Evolutionary conservation across 768 basidiomycete species (phyloP), one percentile per base, ranked within the genome.

Genomic region (Leccinellum luteum): DNA sequence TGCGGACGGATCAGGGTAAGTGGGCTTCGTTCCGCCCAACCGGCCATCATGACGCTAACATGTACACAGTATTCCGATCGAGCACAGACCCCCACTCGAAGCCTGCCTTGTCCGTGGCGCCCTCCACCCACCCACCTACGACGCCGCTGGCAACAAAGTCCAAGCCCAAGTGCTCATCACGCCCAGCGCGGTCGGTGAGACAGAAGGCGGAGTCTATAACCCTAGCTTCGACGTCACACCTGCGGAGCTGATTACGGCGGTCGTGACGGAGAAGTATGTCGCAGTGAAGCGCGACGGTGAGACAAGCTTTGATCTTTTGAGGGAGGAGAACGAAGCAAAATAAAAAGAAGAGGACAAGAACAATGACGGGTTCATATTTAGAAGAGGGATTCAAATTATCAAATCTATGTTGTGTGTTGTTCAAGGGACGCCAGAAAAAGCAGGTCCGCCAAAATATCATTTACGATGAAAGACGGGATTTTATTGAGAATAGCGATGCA

Each of bases 181-280:
- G 0, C 93, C 94, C 0, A 69, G 75, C 21, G 79, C 77, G 14
- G 68, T 87, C 28, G 78, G 51, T 41, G 66, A 66, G 44, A 38
- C 57, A 0, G 48, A 61, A 21, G 67, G 62, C 2, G 69, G 57
- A 3, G 75, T 92, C 41, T 96, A 94, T 72, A 98, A 97, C 72
- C 94, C 96, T 1, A 92, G 91, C 61, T 98, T 98, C 73, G 96
- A 98, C 69, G 94, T 98, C 15, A 98, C 96, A 0, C 94, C 95
- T 1, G 92, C 94, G 3, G 88, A 90, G 58, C 76, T 98, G 44
- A 97, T 98, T 61, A 90, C 87, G n/a, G 92, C 90, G 30, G 90
- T 98, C 51, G 94, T 95, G 13, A 98, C 94, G 3, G 96, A 98
- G 76, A 93, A 90, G 64, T 94, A 96, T 7, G 93, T 97, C 31